Evolutionary conservation across 2,329 filamentous ascomycete genomes (phyloP), one percentile per base, ranked within the genome.

Genomic region (Reticulascus tulasneorum): DNA sequence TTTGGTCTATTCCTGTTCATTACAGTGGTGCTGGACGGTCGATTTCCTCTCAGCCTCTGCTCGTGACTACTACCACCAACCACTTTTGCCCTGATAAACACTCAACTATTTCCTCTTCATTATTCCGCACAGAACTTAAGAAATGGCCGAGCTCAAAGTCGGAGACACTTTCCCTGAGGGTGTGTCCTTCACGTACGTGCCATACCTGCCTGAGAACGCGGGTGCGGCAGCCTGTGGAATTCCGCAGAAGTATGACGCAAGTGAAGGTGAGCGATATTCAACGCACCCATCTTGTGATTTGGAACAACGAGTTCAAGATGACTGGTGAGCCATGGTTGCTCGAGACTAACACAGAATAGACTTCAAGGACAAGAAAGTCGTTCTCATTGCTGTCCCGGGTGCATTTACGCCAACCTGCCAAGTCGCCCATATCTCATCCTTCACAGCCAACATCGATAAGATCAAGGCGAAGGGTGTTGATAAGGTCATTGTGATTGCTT

Each of bases 351-450:
- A 11, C 50, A 74, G 71, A 75, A n/a, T 52, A 75, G 73, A 76
- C 44, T 71, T 74, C 65, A 64, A 69, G 56, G 57, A 65, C 56
- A 76, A 77, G 56, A 78, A 77, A 58, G 62, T 73, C 35, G 64
- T 77, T 50, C 53, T 78, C 46, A 69, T 78, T 51, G 64, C 74
- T 44, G 70, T 78, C 34, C 72, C 68, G 63, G 82, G 83, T 49
- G 86, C 86, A 51, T 94, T 94, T 75, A 94, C 87, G 26, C 87
- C 88, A 19, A 85, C 85, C 52, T 94, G 89, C 78, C 84, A 86
- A 51, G 83, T 79, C 55, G 73, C 75, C 60, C 88, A 94, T 69
- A 71, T 94, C 44, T 84, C 86, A 44, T 83, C 84, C 44, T 94
- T 88, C 75, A 77, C 91, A 52, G 65, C 77, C 62, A 82, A 86